These are phyloP conservation scores for Thuja plicata DNA, from an alignment of 83 land plant genomes.

Conservation along the genomic window DNA sequence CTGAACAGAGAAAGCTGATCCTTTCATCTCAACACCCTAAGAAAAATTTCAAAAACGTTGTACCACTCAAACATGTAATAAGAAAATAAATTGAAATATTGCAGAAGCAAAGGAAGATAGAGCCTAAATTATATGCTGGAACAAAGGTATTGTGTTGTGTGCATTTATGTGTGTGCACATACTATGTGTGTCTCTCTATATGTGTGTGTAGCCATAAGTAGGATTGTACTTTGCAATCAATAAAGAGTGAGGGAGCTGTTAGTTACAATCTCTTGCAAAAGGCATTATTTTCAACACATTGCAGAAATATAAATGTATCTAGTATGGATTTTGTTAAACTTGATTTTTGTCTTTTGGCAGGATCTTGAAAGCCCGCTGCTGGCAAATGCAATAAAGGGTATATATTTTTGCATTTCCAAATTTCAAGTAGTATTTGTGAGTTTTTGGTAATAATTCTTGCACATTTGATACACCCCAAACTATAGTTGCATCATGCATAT, in stretches of 20 bases:
- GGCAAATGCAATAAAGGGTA: constrained; percentile 59
- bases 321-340: background rate
- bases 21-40: background rate
- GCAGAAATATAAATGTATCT: background rate
- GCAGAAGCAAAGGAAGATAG: background rate
- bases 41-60: background rate
- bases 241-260: background rate
- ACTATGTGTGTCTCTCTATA: background rate
- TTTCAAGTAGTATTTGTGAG: background rate
- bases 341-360: constrained; percentile 20
- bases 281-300: background rate
- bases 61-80: background rate
- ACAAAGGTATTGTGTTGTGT: background rate
- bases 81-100: background rate
- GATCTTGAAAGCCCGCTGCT: constrained; percentile 53
- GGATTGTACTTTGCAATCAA: background rate
- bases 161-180: background rate
- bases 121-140: background rate
- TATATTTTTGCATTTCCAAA: background rate
- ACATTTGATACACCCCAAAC: background rate
- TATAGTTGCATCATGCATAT: too few relatives aligned
- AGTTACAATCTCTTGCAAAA: background rate
- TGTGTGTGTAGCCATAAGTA: background rate
- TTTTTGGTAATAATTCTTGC: background rate
- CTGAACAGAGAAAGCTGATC: background rate